Evolutionary conservation across 306 rosid genomes (phyloP).

Genomic region (Acacia crassicarpa): DNA sequence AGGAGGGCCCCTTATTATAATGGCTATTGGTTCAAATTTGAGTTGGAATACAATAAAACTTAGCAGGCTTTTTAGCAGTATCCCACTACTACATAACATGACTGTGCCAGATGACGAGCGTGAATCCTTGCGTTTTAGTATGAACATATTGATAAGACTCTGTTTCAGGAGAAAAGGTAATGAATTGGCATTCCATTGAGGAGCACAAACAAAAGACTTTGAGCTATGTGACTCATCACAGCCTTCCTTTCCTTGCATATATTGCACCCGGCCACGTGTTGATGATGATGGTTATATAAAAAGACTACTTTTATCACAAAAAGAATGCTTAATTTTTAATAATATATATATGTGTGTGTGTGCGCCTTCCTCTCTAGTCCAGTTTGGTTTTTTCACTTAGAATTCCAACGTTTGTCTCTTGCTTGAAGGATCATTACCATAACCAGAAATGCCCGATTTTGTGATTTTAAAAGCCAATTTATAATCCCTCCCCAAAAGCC

Average conservation of each 20-base stretch:
- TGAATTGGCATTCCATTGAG: constrained; percentile 36
- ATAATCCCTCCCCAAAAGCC: no score
- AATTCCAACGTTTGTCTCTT: background rate
- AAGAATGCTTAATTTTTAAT: background rate
- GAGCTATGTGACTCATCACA: constrained; percentile 12
- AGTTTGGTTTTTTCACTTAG: background rate
- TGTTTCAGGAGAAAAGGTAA: constrained; percentile 6
- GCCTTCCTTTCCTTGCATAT: constrained; percentile 10
- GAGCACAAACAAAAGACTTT: constrained; percentile 19
- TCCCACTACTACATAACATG: constrained; percentile 30
- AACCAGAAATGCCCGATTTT: background rate
- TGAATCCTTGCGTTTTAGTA: constrained; percentile 24
- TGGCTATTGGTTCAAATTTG: constrained; percentile 34
- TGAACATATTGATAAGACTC: constrained; percentile 33
- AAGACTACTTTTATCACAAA: constrained; percentile 9
- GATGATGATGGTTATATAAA: constrained; percentile 14
- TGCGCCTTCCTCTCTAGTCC: background rate
- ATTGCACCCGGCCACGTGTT: background rate
- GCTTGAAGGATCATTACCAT: constrained; percentile 6
- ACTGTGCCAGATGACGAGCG: constrained; percentile 38
- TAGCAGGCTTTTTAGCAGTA: constrained; percentile 48
- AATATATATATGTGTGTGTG: background rate
- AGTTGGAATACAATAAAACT: constrained; percentile 42
- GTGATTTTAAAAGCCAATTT: no score
- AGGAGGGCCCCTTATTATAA: constrained; percentile 34